Evolutionary conservation across 345 rosid species (phyloP).

Genomic region (Populus ilicifolia): DNA sequence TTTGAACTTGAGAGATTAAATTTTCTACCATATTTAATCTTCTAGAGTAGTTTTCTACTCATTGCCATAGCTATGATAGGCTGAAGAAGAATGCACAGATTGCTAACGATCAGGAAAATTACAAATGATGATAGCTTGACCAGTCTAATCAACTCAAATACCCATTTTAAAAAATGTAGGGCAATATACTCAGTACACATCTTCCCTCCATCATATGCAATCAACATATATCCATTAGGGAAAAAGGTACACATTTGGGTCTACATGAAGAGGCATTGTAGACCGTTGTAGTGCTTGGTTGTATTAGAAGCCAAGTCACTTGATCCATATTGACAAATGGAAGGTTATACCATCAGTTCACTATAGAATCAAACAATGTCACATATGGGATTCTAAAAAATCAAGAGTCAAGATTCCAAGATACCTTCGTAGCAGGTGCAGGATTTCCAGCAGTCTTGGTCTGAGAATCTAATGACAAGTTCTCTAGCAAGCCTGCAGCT

Average conservation of each 20-base stretch:
- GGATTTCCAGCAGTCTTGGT: slow-evolving; percentile 32
- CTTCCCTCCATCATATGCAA: slow-evolving; percentile 5
- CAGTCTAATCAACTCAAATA: background rate
- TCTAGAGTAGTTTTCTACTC: slow-evolving; percentile 4
- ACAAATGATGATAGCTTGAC: background rate
- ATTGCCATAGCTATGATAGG: background rate
- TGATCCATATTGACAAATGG: slow-evolving; percentile 6
- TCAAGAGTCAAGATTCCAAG: background rate
- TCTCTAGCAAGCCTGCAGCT: slow-evolving; percentile 54
- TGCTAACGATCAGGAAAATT: background rate
- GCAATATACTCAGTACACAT: background rate
- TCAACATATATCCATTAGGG: background rate
- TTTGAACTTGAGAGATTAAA: background rate
- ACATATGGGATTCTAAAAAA: background rate
- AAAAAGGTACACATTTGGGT: background rate
- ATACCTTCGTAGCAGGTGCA: slow-evolving; percentile 43
- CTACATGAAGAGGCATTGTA: background rate
- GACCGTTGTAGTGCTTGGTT: slow-evolving; percentile 7
- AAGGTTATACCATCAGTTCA: slow-evolving; percentile 13
- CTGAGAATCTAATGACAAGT: slow-evolving; percentile 52
- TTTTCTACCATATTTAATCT: background rate
- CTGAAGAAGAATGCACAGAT: background rate
- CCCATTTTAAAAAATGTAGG: background rate
- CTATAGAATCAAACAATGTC: background rate
- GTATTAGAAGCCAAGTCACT: slow-evolving; percentile 8